Evolutionary conservation across 2,329 filamentous ascomycete species (phyloP).

Genomic region (Aspergillus quadrilineatus): DNA sequence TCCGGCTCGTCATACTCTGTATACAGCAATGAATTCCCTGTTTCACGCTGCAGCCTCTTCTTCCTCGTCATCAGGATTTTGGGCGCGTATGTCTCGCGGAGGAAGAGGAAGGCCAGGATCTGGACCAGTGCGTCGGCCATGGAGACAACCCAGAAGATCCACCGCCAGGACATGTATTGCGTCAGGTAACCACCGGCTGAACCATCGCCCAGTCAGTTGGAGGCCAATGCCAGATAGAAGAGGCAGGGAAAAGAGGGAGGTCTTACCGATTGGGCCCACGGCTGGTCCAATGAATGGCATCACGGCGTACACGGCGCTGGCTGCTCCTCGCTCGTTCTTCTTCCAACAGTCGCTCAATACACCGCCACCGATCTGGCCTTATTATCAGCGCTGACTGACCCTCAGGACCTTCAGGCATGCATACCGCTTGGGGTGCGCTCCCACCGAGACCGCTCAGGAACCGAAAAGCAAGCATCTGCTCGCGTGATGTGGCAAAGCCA

Average conservation of each 20-base stretch:
- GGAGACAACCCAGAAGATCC: conserved; percentile 68
- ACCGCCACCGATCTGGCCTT: conserved; percentile 43
- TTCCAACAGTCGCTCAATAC: conserved; percentile 54
- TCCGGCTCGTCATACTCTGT: conserved; percentile 32
- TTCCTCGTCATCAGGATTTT: conserved; percentile 59
- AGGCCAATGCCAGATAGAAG: not conserved
- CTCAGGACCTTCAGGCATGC: not conserved
- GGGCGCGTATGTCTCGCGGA: conserved; percentile 65
- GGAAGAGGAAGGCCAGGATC: conserved; percentile 58
- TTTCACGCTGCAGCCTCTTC: conserved; percentile 43
- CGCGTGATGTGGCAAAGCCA: conserved; percentile 38
- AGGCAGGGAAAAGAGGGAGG: not conserved
- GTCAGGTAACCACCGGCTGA: conserved; percentile 62
- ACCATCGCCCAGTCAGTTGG: not conserved
- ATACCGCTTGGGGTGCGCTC: conserved; percentile 37
- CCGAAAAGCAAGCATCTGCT: conserved; percentile 49
- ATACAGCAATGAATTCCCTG: conserved; percentile 34
- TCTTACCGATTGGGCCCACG: conserved; percentile 56
- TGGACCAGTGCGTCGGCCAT: conserved; percentile 63
- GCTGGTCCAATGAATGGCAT: conserved; percentile 64
- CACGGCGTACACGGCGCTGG: conserved; percentile 62
- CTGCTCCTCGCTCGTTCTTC: conserved; percentile 61
- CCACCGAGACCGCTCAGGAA: conserved; percentile 60
- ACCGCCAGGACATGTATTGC: conserved; percentile 65
- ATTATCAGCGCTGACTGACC: not conserved